These are phyloP conservation scores for Erucastrum elatum DNA, from an alignment of 345 rosid genomes.

Conservation along the genomic window DNA sequence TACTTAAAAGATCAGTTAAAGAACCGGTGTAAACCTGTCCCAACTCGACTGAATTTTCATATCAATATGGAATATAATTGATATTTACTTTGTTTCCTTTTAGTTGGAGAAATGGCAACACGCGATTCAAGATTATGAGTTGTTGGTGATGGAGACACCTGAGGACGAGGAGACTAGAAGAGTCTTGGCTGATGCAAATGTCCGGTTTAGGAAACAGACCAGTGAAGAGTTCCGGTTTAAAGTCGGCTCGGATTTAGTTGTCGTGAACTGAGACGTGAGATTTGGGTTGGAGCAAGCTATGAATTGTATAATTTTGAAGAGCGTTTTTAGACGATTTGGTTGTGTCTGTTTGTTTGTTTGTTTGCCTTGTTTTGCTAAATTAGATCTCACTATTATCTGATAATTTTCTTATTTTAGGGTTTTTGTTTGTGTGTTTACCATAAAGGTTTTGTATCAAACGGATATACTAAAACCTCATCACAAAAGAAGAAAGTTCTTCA, in stretches of 20 bases:
- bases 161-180: slow-evolving; percentile 64
- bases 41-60: too few relatives aligned
- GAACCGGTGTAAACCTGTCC: slow-evolving; percentile 7
- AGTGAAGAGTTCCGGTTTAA: slow-evolving; percentile 48
- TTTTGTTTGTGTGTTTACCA: background rate
- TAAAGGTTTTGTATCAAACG: slow-evolving; percentile 13
- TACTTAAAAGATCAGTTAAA: slow-evolving; percentile 19
- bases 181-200: slow-evolving; percentile 56
- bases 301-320: slow-evolving; percentile 25
- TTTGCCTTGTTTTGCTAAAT: slow-evolving; percentile 5
- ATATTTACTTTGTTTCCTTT: slow-evolving; percentile 2
- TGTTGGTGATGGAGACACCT: slow-evolving; percentile 61
- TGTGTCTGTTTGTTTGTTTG: background rate
- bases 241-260: slow-evolving; percentile 54
- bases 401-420: slow-evolving; percentile 1
- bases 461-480: background rate
- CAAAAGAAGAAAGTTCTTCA: background rate
- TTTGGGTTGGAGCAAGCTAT: slow-evolving; percentile 9
- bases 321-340: slow-evolving; percentile 4
- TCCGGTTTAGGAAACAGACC: slow-evolving; percentile 49
- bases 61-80: background rate
- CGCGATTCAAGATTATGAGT: slow-evolving; percentile 72
- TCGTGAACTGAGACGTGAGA: slow-evolving; percentile 17
- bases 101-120: slow-evolving; percentile 84
- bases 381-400: background rate